Evolutionary conservation across 2,329 filamentous ascomycete genomes (phyloP).

Genomic region (Nemania diffusa): DNA sequence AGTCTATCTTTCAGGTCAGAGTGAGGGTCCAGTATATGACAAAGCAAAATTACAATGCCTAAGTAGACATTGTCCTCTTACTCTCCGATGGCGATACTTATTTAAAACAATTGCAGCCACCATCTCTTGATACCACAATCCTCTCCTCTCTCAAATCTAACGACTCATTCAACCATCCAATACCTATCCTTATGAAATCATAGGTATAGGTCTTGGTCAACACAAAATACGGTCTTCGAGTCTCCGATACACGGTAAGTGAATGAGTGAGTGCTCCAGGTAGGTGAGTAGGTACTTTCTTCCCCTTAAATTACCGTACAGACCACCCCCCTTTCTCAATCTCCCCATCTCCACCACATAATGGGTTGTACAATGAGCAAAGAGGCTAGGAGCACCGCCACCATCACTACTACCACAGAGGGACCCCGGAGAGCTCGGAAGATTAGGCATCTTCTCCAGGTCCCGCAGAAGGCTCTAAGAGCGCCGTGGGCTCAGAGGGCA

Average conservation of each 20-base stretch:
- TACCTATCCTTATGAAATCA: not conserved
- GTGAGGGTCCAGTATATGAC: not conserved
- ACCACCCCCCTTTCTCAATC: not conserved
- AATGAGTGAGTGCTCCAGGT: not conserved
- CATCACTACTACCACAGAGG: not conserved
- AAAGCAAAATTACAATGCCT: slow-evolving; percentile 14
- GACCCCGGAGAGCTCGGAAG: not conserved
- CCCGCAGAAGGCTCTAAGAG: not conserved
- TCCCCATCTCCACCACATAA: not conserved
- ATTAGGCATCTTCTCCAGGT: not conserved
- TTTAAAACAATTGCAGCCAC: not conserved
- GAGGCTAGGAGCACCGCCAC: not conserved
- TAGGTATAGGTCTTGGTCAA: not conserved
- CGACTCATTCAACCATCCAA: not conserved
- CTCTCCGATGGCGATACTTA: not conserved
- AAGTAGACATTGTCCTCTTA: not conserved
- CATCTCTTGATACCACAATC: not conserved
- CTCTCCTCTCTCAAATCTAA: not conserved
- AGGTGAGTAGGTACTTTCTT: not conserved
- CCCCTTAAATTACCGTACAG: not conserved
- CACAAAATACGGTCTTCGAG: not conserved
- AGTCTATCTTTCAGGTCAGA: not conserved
- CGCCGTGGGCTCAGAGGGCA: not conserved
- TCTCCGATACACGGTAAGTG: not conserved
- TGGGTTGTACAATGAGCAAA: slow-evolving; percentile 28